These are phyloP conservation scores for Microthlaspi erraticum DNA, from an alignment of 345 rosid genomes.

Conservation along the genomic window DNA sequence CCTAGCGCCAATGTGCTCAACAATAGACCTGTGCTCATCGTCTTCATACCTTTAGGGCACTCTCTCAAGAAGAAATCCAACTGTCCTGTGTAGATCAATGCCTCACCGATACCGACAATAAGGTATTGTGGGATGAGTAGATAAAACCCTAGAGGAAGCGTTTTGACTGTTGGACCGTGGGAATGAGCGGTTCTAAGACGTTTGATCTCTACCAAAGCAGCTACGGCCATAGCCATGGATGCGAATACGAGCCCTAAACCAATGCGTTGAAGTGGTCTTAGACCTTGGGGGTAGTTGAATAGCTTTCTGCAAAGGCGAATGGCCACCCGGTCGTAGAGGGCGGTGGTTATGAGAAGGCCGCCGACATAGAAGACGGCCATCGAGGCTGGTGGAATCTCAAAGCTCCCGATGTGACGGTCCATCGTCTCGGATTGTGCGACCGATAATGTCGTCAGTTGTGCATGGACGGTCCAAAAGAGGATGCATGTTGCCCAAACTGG, in stretches of 20 bases:
- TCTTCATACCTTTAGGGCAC: constrained; percentile 99
- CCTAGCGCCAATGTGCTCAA: constrained; percentile 89
- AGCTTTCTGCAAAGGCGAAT: constrained; percentile 59
- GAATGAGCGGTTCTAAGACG: constrained; percentile 56
- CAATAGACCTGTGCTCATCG: constrained; percentile 92
- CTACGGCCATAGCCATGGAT: constrained; percentile 64
- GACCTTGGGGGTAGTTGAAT: constrained; percentile 70
- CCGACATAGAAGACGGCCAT: constrained; percentile 81
- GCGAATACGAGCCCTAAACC: constrained; percentile 72
- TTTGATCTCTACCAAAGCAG: constrained; percentile 73
- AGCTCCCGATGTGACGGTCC: constrained; percentile 88
- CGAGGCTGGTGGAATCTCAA: constrained; percentile 80
- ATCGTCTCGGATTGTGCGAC: constrained; percentile 91
- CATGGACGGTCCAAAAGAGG: constrained; percentile 95
- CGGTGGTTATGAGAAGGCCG: constrained; percentile 83
- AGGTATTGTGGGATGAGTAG: constrained; percentile 84
- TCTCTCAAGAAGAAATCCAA: constrained; percentile 91
- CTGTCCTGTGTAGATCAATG: constrained; percentile 84
- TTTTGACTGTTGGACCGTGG: constrained; percentile 49
- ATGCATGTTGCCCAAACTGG: constrained; percentile 94
- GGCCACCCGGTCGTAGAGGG: constrained; percentile 70
- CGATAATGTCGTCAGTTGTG: constrained; percentile 91
- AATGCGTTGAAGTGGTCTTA: constrained; percentile 83
- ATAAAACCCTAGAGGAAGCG: constrained; percentile 74
- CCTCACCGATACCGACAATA: constrained; percentile 89